Conservation (phyloP, 2,329 filamentous ascomycete species). For the Penicillium corylophilum region DNA sequence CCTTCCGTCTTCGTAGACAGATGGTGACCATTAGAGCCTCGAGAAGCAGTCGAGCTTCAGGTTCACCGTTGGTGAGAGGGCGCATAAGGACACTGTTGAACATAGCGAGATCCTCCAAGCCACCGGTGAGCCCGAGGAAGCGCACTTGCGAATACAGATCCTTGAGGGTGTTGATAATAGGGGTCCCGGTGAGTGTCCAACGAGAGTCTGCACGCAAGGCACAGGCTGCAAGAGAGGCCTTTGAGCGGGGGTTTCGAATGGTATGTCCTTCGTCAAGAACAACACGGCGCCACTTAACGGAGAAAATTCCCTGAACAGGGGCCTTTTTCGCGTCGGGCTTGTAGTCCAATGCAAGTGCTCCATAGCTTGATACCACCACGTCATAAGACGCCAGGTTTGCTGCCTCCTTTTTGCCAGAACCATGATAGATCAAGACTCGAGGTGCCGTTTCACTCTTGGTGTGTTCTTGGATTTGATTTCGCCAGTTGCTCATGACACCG, state of each 20-base stretch:
- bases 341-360: slow-evolving; percentile 68
- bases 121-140: slow-evolving; percentile 73
- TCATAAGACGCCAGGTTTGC: slow-evolving; percentile 65
- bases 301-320: slow-evolving; percentile 56
- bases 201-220: slow-evolving; percentile 67
- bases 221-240: slow-evolving; percentile 67
- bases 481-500: slow-evolving; percentile 89
- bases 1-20: slow-evolving; percentile 77
- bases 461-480: slow-evolving; percentile 72
- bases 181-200: slow-evolving; percentile 79
- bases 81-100: slow-evolving; percentile 73
- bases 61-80: slow-evolving; percentile 60
- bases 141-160: slow-evolving; percentile 78
- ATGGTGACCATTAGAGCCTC: slow-evolving; percentile 77
- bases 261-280: slow-evolving; percentile 82
- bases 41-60: slow-evolving; percentile 62
- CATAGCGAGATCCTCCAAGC: slow-evolving; percentile 68
- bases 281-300: slow-evolving; percentile 71
- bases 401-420: slow-evolving; percentile 57
- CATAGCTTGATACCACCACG: slow-evolving; percentile 82
- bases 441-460: slow-evolving; percentile 63
- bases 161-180: slow-evolving; percentile 78
- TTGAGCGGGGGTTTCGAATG: slow-evolving; percentile 75
- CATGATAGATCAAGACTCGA: slow-evolving; percentile 73
- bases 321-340: slow-evolving; percentile 49